These are phyloP conservation scores for Penicillium griseofulvum DNA, from an alignment of 2,329 filamentous ascomycete species.

Conservation along the genomic window DNA sequence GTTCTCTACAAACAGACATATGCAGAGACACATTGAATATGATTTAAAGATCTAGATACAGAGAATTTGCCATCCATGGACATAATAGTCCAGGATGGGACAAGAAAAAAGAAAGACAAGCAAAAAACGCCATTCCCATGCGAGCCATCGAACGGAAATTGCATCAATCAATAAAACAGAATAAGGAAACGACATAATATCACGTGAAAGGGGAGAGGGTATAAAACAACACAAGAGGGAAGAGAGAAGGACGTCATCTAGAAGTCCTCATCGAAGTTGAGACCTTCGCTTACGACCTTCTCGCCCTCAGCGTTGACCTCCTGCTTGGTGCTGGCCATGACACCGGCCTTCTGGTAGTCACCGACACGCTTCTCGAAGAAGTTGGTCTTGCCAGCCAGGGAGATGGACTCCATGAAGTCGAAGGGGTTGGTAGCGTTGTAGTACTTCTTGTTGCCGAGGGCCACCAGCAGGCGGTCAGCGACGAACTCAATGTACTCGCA, in stretches of 20 bases:
- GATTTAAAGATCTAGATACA: slow-evolving; percentile 24
- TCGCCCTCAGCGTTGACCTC: slow-evolving; percentile 51
- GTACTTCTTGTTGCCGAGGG: slow-evolving; percentile 89
- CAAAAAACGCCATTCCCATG: slow-evolving; percentile 35
- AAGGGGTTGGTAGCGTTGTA: slow-evolving; percentile 95
- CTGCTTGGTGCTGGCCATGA: slow-evolving; percentile 90
- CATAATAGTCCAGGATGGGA: slow-evolving; percentile 17
- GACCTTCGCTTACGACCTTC: slow-evolving; percentile 55
- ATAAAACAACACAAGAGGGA: slow-evolving; percentile 22
- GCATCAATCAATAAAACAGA: slow-evolving; percentile 29
- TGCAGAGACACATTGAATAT: slow-evolving; percentile 13
- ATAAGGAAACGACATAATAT: slow-evolving; percentile 26
- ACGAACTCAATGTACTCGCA: slow-evolving; percentile 99
- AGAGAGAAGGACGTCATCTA: slow-evolving; percentile 51
- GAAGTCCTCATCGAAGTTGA: slow-evolving; percentile 95
- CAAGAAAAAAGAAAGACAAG: slow-evolving; percentile 7
- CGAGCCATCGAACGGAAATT: slow-evolving; percentile 28
- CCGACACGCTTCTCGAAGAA: slow-evolving; percentile 99
- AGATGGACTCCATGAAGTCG: slow-evolving; percentile 99
- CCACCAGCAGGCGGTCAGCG: slow-evolving; percentile 86
- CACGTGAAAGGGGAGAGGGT: slow-evolving; percentile 25
- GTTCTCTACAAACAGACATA: neutral
- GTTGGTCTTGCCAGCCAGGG: slow-evolving; percentile 98
- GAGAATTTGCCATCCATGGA: slow-evolving; percentile 21
- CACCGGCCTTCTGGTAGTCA: slow-evolving; percentile 99